Percentiles rank a stretch among this genome's conserved stretches.
phyloP scores from a whole-genome alignment of 768 basidiomycete species.

The Brasilioporus rufonigricans region DNA sequence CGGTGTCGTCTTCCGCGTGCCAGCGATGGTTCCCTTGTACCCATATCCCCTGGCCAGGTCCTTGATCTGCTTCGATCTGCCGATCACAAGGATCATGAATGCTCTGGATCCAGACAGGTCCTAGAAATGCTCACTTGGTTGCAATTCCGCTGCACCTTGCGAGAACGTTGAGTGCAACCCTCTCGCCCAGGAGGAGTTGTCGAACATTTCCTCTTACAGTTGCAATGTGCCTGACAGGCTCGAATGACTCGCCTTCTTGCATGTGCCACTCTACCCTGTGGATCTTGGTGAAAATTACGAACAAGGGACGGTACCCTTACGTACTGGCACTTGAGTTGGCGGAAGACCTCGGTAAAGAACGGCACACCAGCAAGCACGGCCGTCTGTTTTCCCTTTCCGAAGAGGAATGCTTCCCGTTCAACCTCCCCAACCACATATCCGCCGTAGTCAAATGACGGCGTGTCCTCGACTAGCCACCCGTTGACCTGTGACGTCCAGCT shows the following conservation, averaged over 20 bases:
- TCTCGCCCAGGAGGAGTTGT: conserved; percentile 85
- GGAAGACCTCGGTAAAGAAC: conserved; percentile 92
- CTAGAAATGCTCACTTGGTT: conserved; percentile 62
- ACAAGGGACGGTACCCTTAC: conserved; percentile 31
- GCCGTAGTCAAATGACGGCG: conserved; percentile 94
- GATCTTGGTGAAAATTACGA: neutral
- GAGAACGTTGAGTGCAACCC: conserved; percentile 89
- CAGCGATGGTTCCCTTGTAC: conserved; percentile 86
- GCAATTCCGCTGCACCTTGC: conserved; percentile 97
- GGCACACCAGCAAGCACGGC: conserved; percentile 91
- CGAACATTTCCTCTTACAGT: conserved; percentile 89
- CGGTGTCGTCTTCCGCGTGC: conserved; percentile 96
- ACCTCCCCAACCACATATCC: conserved; percentile 96
- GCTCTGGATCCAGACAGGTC: neutral
- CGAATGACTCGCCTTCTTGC: conserved; percentile 77
- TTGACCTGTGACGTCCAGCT: conserved; percentile 85
- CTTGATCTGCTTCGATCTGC: conserved; percentile 78
- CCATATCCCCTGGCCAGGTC: conserved; percentile 76
- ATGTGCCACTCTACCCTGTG: conserved; percentile 91
- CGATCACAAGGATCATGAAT: neutral
- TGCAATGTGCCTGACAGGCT: conserved; percentile 82
- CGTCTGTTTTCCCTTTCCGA: conserved; percentile 81
- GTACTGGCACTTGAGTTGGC: conserved; percentile 85
- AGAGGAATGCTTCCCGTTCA: conserved; percentile 78
- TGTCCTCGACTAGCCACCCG: conserved; percentile 89